Percentiles rank a stretch among this genome's conserved stretches.
phyloP scores from a whole-genome alignment of 257 asterid species.

The Lycium ferocissimum region DNA sequence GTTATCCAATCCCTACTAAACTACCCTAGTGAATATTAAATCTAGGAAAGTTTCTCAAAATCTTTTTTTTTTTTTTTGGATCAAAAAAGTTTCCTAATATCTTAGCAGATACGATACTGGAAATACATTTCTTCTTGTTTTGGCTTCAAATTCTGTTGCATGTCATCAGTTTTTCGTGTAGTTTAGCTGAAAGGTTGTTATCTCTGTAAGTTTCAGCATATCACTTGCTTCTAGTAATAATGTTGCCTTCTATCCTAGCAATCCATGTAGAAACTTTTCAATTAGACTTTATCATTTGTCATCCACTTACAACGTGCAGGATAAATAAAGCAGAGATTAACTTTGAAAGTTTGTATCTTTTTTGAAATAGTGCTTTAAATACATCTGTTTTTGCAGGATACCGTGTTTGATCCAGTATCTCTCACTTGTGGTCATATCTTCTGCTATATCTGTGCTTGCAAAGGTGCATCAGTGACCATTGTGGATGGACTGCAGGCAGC shows the following conservation, averaged over 20 bases:
- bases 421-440: constrained; percentile 90
- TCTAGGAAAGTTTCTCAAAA: too few relatives aligned
- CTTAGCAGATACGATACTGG: too few relatives aligned
- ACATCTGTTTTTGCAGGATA: constrained; percentile 60
- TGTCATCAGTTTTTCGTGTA: neutral
- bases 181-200: neutral
- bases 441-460: constrained; percentile 92
- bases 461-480: constrained; percentile 84
- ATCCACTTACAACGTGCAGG: neutral
- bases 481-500: constrained; percentile 83
- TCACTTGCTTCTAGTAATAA: neutral
- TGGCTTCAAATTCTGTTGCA: neutral
- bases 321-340: neutral
- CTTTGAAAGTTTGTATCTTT: neutral
- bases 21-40: too few relatives aligned
- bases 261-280: neutral
- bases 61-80: too few relatives aligned
- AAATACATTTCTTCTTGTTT: neutral
- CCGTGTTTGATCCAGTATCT: constrained; percentile 83
- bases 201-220: constrained; percentile 4
- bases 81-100: too few relatives aligned
- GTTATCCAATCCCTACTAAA: too few relatives aligned
- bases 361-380: neutral
- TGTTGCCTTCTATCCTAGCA: neutral
- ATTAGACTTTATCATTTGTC: neutral